Evolutionary conservation across 176 grass and related monocot genomes (phyloP).

Genomic region (Aegilops sharonensis): DNA sequence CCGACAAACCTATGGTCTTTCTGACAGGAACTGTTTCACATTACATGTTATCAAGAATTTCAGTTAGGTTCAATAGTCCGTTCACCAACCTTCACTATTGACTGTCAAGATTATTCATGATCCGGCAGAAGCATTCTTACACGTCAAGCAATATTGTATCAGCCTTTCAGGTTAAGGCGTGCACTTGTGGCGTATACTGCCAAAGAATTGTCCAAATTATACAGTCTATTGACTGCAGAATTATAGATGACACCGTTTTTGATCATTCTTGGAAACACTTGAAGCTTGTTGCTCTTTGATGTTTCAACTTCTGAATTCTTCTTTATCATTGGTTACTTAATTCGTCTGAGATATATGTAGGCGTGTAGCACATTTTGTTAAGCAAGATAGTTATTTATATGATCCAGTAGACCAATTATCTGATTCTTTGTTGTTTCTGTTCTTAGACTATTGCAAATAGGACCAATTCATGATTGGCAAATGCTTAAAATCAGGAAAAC

Average conservation of each 20-base stretch:
- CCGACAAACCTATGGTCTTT: neutral
- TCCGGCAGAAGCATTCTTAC: slow-evolving; percentile 10
- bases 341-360: slow-evolving; percentile 16
- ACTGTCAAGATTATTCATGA: neutral
- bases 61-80: neutral
- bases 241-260: slow-evolving; percentile 25
- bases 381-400: slow-evolving; percentile 2
- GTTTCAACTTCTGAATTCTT: slow-evolving; percentile 21
- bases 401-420: neutral
- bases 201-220: neutral
- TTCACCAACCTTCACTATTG: neutral
- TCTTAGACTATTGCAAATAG: neutral
- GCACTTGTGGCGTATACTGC: neutral
- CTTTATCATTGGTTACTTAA: neutral
- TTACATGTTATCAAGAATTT: slow-evolving; percentile 21
- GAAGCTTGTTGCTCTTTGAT: neutral
- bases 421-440: slow-evolving; percentile 10
- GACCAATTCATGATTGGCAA: neutral
- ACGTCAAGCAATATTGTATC: slow-evolving; percentile 23
- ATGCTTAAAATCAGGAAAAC: neutral
- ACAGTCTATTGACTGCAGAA: slow-evolving; percentile 13
- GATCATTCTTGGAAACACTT: slow-evolving; percentile 4
- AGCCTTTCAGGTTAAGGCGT: slow-evolving; percentile 18
- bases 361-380: neutral
- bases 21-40: neutral